Base-by-base conservation (phyloP, 2,329 filamentous ascomycete species). In the Diaporthe humulicola region DNA sequence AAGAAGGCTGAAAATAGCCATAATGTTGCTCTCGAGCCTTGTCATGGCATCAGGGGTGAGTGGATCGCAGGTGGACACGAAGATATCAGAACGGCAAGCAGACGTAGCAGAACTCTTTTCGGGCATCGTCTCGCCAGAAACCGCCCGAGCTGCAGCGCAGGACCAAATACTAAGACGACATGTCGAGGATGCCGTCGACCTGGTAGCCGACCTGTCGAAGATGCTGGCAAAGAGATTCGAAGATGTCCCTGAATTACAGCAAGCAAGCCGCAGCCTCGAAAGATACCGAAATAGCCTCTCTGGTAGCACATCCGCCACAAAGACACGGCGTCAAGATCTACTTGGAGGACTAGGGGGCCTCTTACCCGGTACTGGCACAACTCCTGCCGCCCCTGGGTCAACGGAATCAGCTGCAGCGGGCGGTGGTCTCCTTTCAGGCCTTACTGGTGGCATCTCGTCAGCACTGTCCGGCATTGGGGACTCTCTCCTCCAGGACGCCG, bases 401-500 rank as follows among this genome's bases (percentile, higher is more conserved):
- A 67, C 61, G 4, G 61, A 52, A 3, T 7, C 61, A 25, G 61
- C 7, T 30, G 57, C 70, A 6, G 57, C 70, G 5, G 70, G 48
- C 14, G 58, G 70, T 25, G 70, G 70, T 12, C 38, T 73, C 19
- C 58, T 73, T 15, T 73, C 70, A 6, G 70, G 70, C 1, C 33
- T 73, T 1, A 66, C 70, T 25, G 36, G 70, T 22, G 40, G 70
- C 6, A 72, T 72, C 30, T 58, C 38, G 14, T 73, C 70, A 22
- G 75, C 70, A 15, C 48, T 77, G 17, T 70, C 73, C 9, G 70
- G 66, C 22, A 54, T 73, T 22, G 76, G 75, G 14, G 33, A 73
- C 61, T 50, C 42, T 5, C 71, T 77, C 4, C 45, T 76, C 12
- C 58, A 61, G 15, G 77, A 78, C 56, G 52, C 74, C n/a, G 76